Evolutionary conservation across 202 grass and related monocot species (phyloP), one percentile per base, ranked within the genome.

Genomic region (Digitaria exilis): DNA sequence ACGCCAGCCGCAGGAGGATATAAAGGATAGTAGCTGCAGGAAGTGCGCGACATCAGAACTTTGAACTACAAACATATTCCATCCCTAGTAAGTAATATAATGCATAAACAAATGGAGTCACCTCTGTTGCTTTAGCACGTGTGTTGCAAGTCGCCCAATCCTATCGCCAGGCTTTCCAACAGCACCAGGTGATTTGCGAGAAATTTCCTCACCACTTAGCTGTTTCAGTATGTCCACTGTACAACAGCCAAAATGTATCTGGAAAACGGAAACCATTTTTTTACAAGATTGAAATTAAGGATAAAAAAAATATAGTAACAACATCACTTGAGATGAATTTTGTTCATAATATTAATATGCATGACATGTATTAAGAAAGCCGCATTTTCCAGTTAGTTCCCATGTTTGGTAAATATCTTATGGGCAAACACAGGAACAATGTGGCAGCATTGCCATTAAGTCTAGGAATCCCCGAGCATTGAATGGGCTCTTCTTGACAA

Each of bases 151-250:
- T 84, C 80, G 85, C 22, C 87, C 89, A 70, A 98, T 90, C 46
- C 96, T 89, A 68, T 98, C 93, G 2, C 34, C 51, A 22, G 87
- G 83, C 44, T 72, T 85, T 71, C 75, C 84, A 37, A 78, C 86
- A 39, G 37, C 37, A n/a, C n/a, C n/a, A 81, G 85, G 50, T 85
- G 83, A 71, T 65, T 84, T 90, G 32, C 75, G 83, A 71, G 91
- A 96, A 88, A 98, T 98, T 88, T 98, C 96, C 69, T 98, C 93
- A 79, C 89, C 83, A 25, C 93, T 98, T 35, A 98, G 78, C 34
- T 98, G 96, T 85, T 98, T 98, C 65, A 98, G 80, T 71, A 96
- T 90, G 83, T 98, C 93, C 51, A 94, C 30, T 32, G 92, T 98
- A 75, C 96, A 98, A 84, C 93, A 98, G 24, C 96, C 70, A 92